Evolutionary conservation across 1,284 basidiomycete species (phyloP).

Genomic region (Puccinia polysora): DNA sequence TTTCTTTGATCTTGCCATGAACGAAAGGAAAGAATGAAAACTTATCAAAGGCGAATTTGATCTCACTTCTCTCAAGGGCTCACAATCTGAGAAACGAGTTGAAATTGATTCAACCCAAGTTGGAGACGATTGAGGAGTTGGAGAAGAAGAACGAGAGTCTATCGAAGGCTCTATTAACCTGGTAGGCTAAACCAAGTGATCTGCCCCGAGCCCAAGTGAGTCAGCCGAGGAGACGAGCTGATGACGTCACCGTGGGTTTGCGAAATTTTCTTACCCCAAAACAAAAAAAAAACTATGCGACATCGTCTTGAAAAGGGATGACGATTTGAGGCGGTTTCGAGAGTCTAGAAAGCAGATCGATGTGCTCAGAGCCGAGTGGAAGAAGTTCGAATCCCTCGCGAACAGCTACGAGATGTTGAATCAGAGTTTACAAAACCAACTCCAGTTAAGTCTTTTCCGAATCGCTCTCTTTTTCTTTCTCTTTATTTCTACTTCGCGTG

Average conservation of each 20-base stretch:
- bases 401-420: not conserved
- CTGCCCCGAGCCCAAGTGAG: too few relatives aligned
- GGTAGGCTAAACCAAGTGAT: not conserved
- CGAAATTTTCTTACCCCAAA: not conserved
- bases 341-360: constrained; percentile 18
- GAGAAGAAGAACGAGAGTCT: not conserved
- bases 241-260: too few relatives aligned
- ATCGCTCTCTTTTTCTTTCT: not conserved
- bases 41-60: not conserved
- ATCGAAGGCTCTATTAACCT: constrained; percentile 15
- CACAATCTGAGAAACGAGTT: constrained; percentile 25
- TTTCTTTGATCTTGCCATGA: too few relatives aligned
- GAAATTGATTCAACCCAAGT: constrained; percentile 21
- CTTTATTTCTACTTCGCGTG: not conserved
- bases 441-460: not conserved
- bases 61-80: constrained; percentile 1
- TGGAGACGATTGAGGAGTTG: constrained; percentile 4
- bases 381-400: constrained; percentile 6
- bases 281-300: not conserved
- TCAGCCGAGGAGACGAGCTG: too few relatives aligned
- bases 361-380: constrained; percentile 13
- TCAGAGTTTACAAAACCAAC: not conserved
- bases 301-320: constrained; percentile 3
- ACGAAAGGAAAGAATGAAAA: too few relatives aligned
- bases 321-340: constrained; percentile 25